These are phyloP conservation scores for Trichoderma gamsii DNA, from an alignment of 495 filamentous ascomycete species.

Conservation along the genomic window DNA sequence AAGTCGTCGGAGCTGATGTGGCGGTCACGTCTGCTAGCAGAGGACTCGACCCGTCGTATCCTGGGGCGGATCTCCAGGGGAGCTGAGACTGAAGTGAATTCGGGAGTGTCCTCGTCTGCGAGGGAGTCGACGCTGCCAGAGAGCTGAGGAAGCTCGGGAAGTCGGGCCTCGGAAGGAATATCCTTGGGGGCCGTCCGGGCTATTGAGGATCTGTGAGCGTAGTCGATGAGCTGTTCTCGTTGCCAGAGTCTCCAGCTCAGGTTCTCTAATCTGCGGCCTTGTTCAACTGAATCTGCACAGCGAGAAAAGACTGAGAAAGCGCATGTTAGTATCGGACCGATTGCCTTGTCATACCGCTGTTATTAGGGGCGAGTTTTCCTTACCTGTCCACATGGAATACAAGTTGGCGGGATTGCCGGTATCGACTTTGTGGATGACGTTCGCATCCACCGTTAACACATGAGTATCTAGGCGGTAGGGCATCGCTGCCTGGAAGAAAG, in stretches of 20 bases:
- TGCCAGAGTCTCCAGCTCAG: conserved; percentile 95
- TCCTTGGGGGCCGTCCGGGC: conserved; percentile 41
- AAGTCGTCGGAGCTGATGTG: conserved; percentile 85
- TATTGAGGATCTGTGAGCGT: conserved; percentile 38
- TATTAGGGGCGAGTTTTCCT: conserved; percentile 35
- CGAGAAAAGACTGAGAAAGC: conserved; percentile 76
- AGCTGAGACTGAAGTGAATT: conserved; percentile 54
- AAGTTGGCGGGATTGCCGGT: conserved; percentile 87
- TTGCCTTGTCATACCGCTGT: conserved; percentile 2
- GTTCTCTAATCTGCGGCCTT: conserved; percentile 90
- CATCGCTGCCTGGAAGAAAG: conserved; percentile 24
- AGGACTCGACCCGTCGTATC: conserved; percentile 51
- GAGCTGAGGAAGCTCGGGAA: conserved; percentile 67
- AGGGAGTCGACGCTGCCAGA: conserved; percentile 89
- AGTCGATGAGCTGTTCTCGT: conserved; percentile 92
- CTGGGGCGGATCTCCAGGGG: conserved; percentile 54
- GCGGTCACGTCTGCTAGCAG: conserved; percentile 60
- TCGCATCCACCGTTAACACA: conserved; percentile 77
- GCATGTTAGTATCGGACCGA: conserved; percentile 19
- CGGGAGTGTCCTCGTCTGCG: conserved; percentile 68
- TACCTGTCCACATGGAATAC: conserved; percentile 97
- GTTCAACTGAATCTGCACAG: conserved; percentile 89
- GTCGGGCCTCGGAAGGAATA: conserved; percentile 31
- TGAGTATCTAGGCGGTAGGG: conserved; percentile 31
- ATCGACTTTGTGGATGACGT: conserved; percentile 87